phyloP scores from a whole-genome alignment of 2,329 filamentous ascomycete species.

The Colletotrichum sp. region DNA sequence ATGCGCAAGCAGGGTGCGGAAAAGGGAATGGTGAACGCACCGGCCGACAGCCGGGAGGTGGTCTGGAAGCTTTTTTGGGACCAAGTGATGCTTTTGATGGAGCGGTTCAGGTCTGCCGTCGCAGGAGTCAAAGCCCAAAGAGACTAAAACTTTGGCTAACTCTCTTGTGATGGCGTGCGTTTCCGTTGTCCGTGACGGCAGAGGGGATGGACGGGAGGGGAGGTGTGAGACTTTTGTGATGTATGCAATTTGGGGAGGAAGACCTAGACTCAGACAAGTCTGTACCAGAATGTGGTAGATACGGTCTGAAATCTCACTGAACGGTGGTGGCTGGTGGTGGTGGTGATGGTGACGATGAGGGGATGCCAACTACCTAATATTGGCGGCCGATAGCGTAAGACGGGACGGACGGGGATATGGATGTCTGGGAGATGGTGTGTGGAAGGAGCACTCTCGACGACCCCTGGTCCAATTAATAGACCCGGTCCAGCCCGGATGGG shows the following conservation, averaged over 20 bases:
- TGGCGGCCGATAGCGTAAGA: constrained; percentile 15
- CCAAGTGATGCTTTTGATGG: constrained; percentile 10
- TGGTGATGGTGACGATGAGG: not conserved
- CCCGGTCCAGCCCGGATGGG: constrained; percentile 11
- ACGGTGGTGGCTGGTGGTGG: not conserved
- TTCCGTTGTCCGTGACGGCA: not conserved
- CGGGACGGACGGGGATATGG: constrained; percentile 15
- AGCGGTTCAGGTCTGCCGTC: constrained; percentile 13
- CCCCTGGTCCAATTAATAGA: constrained; percentile 17
- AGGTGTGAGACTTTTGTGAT: not conserved
- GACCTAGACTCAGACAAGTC: not conserved
- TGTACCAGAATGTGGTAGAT: not conserved
- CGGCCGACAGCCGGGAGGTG: constrained; percentile 7
- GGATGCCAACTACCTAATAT: constrained; percentile 8
- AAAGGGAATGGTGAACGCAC: not conserved
- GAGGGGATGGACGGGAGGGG: not conserved
- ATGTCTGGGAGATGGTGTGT: constrained; percentile 19
- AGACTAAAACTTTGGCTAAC: not conserved
- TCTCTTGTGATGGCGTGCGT: not conserved
- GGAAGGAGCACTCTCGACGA: constrained; percentile 8
- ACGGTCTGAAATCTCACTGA: not conserved
- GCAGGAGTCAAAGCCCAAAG: constrained; percentile 7
- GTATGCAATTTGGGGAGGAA: not conserved
- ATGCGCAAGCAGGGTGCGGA: not conserved
- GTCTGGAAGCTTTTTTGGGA: constrained; percentile 10